Evolutionary conservation across 2,329 filamentous ascomycete species (phyloP), one percentile per base, ranked within the genome.

Genomic region (Fusarium goolgardi): DNA sequence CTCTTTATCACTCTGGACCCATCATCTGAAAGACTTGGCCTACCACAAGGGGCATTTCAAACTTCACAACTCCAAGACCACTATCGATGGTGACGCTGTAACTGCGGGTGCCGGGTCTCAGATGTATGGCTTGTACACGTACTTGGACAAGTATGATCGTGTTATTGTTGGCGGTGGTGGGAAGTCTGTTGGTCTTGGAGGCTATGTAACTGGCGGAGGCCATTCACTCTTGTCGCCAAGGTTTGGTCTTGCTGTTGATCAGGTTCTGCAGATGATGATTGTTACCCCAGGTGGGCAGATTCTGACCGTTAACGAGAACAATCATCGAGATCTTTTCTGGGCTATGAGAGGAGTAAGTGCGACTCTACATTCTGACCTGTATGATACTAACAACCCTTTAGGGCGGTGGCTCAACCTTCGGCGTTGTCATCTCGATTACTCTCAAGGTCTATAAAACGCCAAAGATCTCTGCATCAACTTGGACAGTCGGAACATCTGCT

Each of bases 291-390:
- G 71, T 5, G 87, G 88, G 0, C 73, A 82, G 9, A 78, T 85
- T 8, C 41, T 88, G 3, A 81, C 78, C 0, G 81, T 84, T 1
- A 88, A 85, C 47, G 83, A 84, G 39, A 81, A 83, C 13, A 78
- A 84, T 39, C 81, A 90, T 55, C 59, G 77, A 0, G 87, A 90
- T 55, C 75, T 91, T 1, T 90, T 89, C 74, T 91, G 88, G 88
- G 88, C 88, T 0, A 79, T 90, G 64, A 78, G 85, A 59, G 87
- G 88, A 11, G 82, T 86, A 76, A 75, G 81, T 79, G 0, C 5
- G 3, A 27, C 15, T 1, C 2, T 1, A 3, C 1, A n/a, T 25
- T 16, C 6, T 18, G 7, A 10, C n/a, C 0, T 44, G 11, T 3
- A 12, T 0, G 11, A 23, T n/a, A 1, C 39, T 67, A 4, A 71